Evolutionary conservation across 352 stramenopile species (phyloP).

Genomic region (Lagenidium giganteum): DNA sequence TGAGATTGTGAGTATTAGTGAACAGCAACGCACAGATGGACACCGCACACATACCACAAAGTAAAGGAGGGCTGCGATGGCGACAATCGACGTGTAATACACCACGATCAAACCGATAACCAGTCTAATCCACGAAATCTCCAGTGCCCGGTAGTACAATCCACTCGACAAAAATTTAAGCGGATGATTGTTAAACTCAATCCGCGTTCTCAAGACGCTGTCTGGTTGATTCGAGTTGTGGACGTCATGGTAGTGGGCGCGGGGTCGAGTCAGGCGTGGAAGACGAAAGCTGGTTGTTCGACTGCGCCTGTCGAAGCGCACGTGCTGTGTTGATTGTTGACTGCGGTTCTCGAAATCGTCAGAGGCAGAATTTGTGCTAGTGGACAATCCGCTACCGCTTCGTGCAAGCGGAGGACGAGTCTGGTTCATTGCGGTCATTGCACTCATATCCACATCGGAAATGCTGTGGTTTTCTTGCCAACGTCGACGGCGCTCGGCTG

Average conservation of each 20-base stretch:
- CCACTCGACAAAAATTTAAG: conserved; percentile 33
- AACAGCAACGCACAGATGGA: background rate
- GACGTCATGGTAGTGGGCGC: conserved; percentile 14
- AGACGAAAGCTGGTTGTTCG: conserved; percentile 17
- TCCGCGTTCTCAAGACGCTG: conserved; percentile 27
- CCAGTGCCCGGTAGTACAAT: conserved; percentile 46
- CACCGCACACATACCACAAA: conserved; percentile 40
- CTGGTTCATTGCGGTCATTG: background rate
- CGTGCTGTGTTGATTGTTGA: background rate
- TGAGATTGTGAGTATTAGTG: conserved; percentile 3
- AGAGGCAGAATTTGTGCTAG: conserved; percentile 19
- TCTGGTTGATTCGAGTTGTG: conserved; percentile 21
- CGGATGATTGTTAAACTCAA: conserved; percentile 41
- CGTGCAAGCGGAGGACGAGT: too few species aligned
- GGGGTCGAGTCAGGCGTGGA: conserved; percentile 2
- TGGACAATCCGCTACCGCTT: conserved; percentile 17
- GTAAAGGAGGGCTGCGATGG: conserved; percentile 34
- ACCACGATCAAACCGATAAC: conserved; percentile 29
- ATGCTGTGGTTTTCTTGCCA: background rate
- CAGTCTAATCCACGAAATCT: conserved; percentile 33
- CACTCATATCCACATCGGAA: conserved; percentile 1
- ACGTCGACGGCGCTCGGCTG: background rate
- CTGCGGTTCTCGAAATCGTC: conserved; percentile 14
- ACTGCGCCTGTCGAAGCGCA: conserved; percentile 21
- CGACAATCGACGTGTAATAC: conserved; percentile 31